These are phyloP conservation scores for Mycena floridula DNA, from an alignment of 768 basidiomycete genomes.

Conservation along the genomic window DNA sequence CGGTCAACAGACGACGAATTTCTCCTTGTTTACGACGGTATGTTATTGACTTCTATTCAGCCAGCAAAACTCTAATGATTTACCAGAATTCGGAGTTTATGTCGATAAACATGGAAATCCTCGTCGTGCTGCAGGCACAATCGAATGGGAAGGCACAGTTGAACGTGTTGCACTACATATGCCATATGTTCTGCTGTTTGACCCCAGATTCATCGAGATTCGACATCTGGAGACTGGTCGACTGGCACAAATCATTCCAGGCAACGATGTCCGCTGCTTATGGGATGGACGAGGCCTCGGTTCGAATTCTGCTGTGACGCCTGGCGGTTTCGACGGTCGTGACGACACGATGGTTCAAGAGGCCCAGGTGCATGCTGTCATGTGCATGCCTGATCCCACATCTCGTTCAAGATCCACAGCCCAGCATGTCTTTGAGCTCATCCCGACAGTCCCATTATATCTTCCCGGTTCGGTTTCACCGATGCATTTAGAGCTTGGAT, in stretches of 20 bases:
- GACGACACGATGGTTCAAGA: slow-evolving; percentile 44
- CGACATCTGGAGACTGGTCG: slow-evolving; percentile 58
- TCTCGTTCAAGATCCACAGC: slow-evolving; percentile 27
- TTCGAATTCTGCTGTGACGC: slow-evolving; percentile 10
- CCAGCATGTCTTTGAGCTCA: slow-evolving; percentile 50
- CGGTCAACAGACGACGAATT: slow-evolving; percentile 83
- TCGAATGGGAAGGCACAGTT: slow-evolving; percentile 96
- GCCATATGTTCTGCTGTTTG: slow-evolving; percentile 84
- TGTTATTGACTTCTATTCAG: slow-evolving; percentile 25
- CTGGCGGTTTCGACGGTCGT: neutral
- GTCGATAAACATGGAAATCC: slow-evolving; percentile 89
- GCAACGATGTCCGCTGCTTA: slow-evolving; percentile 57
- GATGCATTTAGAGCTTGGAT: neutral
- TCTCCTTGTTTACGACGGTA: slow-evolving; percentile 84
- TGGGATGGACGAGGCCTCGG: slow-evolving; percentile 62
- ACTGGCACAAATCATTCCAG: slow-evolving; percentile 55
- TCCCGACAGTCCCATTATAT: slow-evolving; percentile 43
- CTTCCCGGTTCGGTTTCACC: slow-evolving; percentile 22
- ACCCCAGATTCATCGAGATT: slow-evolving; percentile 84
- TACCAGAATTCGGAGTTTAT: slow-evolving; percentile 81
- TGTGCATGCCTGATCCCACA: slow-evolving; percentile 35
- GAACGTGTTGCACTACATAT: slow-evolving; percentile 86
- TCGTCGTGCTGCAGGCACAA: slow-evolving; percentile 60
- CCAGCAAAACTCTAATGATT: slow-evolving; percentile 17
- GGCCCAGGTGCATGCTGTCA: slow-evolving; percentile 60